These are phyloP conservation scores for Aspergillus luchuensis DNA, from an alignment of 2,329 filamentous ascomycete genomes.

Conservation along the genomic window DNA sequence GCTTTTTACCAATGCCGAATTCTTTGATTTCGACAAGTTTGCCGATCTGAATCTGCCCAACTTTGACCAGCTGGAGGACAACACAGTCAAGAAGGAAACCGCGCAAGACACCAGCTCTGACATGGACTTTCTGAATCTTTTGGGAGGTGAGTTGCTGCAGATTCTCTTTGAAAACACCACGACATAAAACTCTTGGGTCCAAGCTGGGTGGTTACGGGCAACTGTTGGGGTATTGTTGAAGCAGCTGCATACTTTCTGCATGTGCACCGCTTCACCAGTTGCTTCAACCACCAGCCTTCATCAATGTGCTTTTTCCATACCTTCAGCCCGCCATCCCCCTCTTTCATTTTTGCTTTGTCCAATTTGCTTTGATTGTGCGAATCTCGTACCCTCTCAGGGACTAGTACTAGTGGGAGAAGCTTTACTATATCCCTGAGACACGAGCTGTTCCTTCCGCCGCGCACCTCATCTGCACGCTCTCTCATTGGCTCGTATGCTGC, in stretches of 20 bases:
- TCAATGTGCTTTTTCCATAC: not conserved
- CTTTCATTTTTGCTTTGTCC: not conserved
- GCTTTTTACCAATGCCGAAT: conserved; percentile 80
- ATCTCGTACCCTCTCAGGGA: conserved; percentile 13
- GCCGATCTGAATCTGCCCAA: conserved; percentile 36
- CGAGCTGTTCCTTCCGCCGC: conserved; percentile 13
- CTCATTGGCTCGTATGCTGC: conserved; percentile 18
- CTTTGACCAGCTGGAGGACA: conserved; percentile 37
- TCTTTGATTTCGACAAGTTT: conserved; percentile 71
- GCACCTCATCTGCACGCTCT: conserved; percentile 17
- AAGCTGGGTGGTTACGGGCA: conserved; percentile 5
- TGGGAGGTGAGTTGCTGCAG: conserved; percentile 41
- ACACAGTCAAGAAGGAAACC: conserved; percentile 26
- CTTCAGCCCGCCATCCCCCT: not conserved
- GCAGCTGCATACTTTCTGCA: not conserved
- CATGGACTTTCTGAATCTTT: conserved; percentile 45
- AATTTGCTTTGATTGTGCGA: not conserved
- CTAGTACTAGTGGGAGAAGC: conserved; percentile 16
- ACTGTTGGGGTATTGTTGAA: not conserved
- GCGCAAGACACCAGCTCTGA: conserved; percentile 30
- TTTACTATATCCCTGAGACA: conserved; percentile 16
- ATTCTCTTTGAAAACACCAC: not conserved
- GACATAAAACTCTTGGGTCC: not conserved
- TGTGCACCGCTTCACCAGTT: not conserved
- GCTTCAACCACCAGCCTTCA: not conserved